These are phyloP conservation scores for Aureobasidium melanogenum DNA, from an alignment of 2,329 filamentous ascomycete genomes.

Conservation along the genomic window DNA sequence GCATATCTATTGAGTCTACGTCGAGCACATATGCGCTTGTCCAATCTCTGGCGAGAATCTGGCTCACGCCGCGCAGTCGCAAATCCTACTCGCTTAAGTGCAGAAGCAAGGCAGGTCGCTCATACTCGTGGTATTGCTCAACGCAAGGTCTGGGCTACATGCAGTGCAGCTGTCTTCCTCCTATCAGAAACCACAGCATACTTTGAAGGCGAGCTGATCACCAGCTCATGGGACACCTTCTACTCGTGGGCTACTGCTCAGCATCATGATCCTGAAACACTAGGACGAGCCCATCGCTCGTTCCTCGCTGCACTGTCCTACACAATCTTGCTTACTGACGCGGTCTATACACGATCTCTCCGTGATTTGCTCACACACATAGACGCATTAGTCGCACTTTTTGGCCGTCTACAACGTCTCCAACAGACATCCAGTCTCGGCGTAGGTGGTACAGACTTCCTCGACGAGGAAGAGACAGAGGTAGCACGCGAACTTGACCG, in stretches of 20 bases:
- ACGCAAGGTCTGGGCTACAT: conserved; percentile 82
- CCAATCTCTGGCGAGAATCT: conserved; percentile 78
- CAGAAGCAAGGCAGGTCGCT: conserved; percentile 52
- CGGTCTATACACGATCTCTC: conserved; percentile 54
- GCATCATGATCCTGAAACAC: conserved; percentile 72
- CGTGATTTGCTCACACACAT: conserved; percentile 61
- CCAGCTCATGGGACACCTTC: conserved; percentile 72
- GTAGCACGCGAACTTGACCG: conserved; percentile 56
- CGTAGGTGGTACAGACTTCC: conserved; percentile 50
- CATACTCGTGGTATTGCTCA: conserved; percentile 56
- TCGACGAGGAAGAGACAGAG: conserved; percentile 62
- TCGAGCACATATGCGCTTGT: conserved; percentile 74
- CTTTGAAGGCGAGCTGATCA: conserved; percentile 81
- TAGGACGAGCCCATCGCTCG: conserved; percentile 67
- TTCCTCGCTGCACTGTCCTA: conserved; percentile 64
- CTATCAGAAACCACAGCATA: conserved; percentile 81
- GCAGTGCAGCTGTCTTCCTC: conserved; percentile 79
- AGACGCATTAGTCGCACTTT: conserved; percentile 72
- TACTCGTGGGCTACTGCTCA: conserved; percentile 48
- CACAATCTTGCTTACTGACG: conserved; percentile 57
- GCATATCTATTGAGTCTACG: conserved; percentile 80
- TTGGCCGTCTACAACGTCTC: conserved; percentile 65
- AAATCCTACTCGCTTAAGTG: background rate
- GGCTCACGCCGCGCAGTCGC: conserved; percentile 52
- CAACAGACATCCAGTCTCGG: conserved; percentile 74